Evolutionary conservation across 169 alveolate genomes (phyloP), one percentile per base, ranked within the genome.

Genomic region (Babesia ovata): DNA sequence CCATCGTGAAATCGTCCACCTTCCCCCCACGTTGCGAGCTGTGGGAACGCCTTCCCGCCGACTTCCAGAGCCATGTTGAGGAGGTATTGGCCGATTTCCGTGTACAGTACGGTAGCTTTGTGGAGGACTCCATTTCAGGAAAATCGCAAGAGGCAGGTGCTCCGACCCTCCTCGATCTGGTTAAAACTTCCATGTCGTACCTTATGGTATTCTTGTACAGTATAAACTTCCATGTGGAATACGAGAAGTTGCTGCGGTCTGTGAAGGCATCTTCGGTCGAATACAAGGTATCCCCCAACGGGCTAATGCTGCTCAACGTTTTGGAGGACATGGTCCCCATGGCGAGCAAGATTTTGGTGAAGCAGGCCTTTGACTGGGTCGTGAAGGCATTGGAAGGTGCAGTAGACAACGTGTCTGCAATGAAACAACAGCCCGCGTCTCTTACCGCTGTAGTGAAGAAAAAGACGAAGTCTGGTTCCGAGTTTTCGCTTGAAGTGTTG

Each of bases 281-380:
- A 45, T 39, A 62, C 39, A 58, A 59, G 46, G 26, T 58, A 28
- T 67, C 77, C 16, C 79, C 86, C 39, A 77, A 77, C 49, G 78
- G 57, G 42, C 33, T 77, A 49, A 50, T 77, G 58, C 46, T 77
- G 49, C 28, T 70, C 21, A 67, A 62, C 45, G 26, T 52, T 50
- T 21, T 70, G 61, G 59, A 48, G n/a, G 66, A 65, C 33, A 60
- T 71, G 75, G 36, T 75, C 17, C 54, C 53, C 39, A 46, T 54
- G 11, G 54, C 87, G 36, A 79, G 71, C 46, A 63, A 62, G 71
- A 71, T 79, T 45, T 33, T 79, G 22, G 67, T 79, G 29, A 79
- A 79, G 73, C 71, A 63, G 22, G 24, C 84, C 13, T 44, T 79
- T 17, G 73, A 70, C 19, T 52, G 67, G 69, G 19, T 79, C 44